Percentiles rank a stretch among this genome's conserved stretches.
These are phyloP conservation scores for Sabuloglossum arenarium DNA, from an alignment of 495 filamentous ascomycete genomes.

Conservation along the genomic window DNA sequence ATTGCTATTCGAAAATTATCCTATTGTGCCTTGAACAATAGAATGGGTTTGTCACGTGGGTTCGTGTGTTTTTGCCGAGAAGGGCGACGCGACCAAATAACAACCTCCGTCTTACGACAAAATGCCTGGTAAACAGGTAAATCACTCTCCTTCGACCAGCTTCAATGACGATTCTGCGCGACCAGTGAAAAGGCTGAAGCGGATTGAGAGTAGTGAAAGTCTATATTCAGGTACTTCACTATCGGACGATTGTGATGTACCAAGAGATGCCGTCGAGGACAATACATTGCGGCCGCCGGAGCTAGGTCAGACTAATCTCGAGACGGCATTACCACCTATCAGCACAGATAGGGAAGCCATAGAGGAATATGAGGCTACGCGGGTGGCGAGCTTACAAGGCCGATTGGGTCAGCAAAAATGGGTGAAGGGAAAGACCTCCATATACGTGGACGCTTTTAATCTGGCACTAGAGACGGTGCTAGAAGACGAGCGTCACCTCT, in stretches of 20 bases:
- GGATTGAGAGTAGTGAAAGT: constrained; percentile 16
- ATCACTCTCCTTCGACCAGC: constrained; percentile 20
- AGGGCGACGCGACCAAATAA: neutral
- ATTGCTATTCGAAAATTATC: neutral
- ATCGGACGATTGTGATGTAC: constrained; percentile 2
- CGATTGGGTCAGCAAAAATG: constrained; percentile 34
- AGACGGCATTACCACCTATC: constrained; percentile 50
- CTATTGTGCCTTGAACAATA: neutral
- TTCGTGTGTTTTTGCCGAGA: neutral
- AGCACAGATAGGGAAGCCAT: constrained; percentile 50
- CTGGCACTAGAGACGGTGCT: constrained; percentile 78
- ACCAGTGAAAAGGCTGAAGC: constrained; percentile 19
- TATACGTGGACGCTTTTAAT: constrained; percentile 97
- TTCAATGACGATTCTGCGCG: constrained; percentile 15
- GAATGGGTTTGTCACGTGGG: neutral
- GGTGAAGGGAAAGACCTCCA: constrained; percentile 52
- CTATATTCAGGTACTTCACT: neutral
- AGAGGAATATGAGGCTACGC: constrained; percentile 49
- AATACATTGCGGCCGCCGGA: constrained; percentile 7
- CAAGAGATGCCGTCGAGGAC: neutral
- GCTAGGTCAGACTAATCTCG: constrained; percentile 43
- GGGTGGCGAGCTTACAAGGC: constrained; percentile 26
- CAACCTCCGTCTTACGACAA: constrained; percentile 8
- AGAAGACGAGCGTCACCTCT: constrained; percentile 73
- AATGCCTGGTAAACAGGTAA: constrained; percentile 18